Conservation (phyloP, 2,329 filamentous ascomycete genomes). For the Fusarium sarcochroum region DNA sequence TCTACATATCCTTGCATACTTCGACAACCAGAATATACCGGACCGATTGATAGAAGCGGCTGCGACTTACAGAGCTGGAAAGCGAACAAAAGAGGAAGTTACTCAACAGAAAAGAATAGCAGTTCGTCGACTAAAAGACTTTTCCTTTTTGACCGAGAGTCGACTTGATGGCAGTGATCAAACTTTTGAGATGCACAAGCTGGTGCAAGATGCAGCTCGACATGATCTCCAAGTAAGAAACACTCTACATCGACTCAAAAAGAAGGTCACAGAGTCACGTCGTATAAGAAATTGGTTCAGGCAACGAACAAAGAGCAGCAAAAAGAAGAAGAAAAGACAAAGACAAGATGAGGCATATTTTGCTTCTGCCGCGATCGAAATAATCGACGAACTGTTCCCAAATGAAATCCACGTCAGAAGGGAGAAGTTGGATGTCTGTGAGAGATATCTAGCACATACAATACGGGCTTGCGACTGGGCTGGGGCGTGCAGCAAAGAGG, state of each 20-base stretch:
- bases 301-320: no score
- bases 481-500: constrained; percentile 31
- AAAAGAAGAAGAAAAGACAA: accelerated
- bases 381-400: constrained; percentile 45
- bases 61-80: not conserved
- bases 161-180: not conserved
- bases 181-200: constrained; percentile 52
- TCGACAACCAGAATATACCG: constrained; percentile 53
- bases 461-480: constrained; percentile 46
- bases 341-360: constrained; percentile 33
- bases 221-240: constrained; percentile 29
- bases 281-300: not conserved
- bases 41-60: constrained; percentile 45
- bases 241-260: accelerated
- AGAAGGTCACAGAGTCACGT: not conserved
- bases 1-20: constrained; percentile 51
- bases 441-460: constrained; percentile 50
- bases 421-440: constrained; percentile 43
- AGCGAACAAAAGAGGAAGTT: not conserved
- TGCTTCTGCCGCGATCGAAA: constrained; percentile 40
- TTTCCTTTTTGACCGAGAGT: constrained; percentile 51
- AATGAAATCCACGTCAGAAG: not conserved
- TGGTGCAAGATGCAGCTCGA: constrained; percentile 49
- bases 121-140: constrained; percentile 50
- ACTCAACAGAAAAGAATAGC: constrained; percentile 31